Base-by-base conservation (phyloP, 129 eudicot species). In the Lactuca sativa region DNA sequence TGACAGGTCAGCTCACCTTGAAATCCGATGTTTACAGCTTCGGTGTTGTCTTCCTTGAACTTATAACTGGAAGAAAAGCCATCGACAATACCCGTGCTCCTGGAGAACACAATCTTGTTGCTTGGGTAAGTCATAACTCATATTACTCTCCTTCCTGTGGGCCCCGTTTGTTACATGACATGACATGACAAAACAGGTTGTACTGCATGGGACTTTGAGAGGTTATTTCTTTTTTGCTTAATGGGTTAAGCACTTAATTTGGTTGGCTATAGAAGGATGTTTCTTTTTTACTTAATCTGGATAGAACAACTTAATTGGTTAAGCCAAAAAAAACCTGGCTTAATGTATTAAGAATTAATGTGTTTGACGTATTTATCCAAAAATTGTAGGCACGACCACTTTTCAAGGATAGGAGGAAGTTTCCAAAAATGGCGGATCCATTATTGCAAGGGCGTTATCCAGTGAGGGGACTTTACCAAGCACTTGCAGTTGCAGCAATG, bases 401-500 rank as follows among this genome's bases (percentile, higher is more conserved):
- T 51, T 91, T 91, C 73, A 91, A 88, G 80, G 97, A 91, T 15
- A 80, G 97, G 37, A 82, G 97, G 75, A 91, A 88, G 82, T 92
- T 92, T 73, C 95, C 97, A 0, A 91, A 88, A 76, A 91, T 91
- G 97, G 97, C 95, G 1, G 97, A 92, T 72, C 96, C 97, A 33
- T 64, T 83, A 4, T 66, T 91, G 62, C 90, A 88, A 80, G 93
- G 97, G 5, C 87, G 82, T 17, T 91, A 91, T 69, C 97, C 97
- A 1, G 83, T 91, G 74, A 69, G 97, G 62, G 96, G 97, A n/a
- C 96, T 91, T 9, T 91, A 91, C 80, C 97, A 91, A 85, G 97
- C 97, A 18, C 90, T 91, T 25, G 97, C 97, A 3, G 97, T 91
- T 73, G 97, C 97, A 59, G 97, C 97, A 56, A 91, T 91, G 97